Percentiles rank a stretch among this genome's conserved stretches.
These are phyloP conservation scores for Pseudogymnoascus sp. DNA, from an alignment of 2,329 filamentous ascomycete species.

Conservation along the genomic window DNA sequence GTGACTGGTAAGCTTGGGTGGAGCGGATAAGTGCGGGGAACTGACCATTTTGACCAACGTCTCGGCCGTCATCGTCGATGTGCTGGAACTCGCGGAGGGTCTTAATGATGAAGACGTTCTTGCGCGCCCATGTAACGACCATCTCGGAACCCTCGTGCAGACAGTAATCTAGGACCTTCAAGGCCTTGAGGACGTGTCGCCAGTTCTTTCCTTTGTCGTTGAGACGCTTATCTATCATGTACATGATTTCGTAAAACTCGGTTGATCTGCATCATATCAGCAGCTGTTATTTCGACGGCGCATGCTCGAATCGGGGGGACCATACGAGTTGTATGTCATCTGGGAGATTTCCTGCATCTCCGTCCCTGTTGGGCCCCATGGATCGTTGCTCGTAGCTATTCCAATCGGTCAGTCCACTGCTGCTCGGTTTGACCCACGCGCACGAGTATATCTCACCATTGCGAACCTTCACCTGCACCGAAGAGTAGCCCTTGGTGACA, in stretches of 20 bases:
- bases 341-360: constrained; percentile 99
- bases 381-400: constrained; percentile 93
- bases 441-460: constrained; percentile 62
- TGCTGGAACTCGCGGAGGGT: constrained; percentile 96
- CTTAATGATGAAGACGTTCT: constrained; percentile 98
- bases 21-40: background rate
- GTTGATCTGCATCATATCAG: constrained; percentile 51
- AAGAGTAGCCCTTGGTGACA: constrained; percentile 97
- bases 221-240: constrained; percentile 96
- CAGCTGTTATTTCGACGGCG: constrained; percentile 4
- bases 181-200: constrained; percentile 93
- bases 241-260: constrained; percentile 99
- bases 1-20: constrained; percentile 24
- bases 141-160: constrained; percentile 94
- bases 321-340: constrained; percentile 95
- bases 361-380: constrained; percentile 94
- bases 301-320: constrained; percentile 15
- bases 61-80: constrained; percentile 87
- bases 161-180: constrained; percentile 97
- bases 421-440: background rate
- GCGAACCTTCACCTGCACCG: constrained; percentile 94
- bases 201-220: constrained; percentile 99
- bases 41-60: constrained; percentile 93
- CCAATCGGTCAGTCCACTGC: constrained; percentile 20
- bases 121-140: constrained; percentile 94